phyloP scores from a whole-genome alignment of 2,329 filamentous ascomycete species.

The Drechmeria coniospora region DNA sequence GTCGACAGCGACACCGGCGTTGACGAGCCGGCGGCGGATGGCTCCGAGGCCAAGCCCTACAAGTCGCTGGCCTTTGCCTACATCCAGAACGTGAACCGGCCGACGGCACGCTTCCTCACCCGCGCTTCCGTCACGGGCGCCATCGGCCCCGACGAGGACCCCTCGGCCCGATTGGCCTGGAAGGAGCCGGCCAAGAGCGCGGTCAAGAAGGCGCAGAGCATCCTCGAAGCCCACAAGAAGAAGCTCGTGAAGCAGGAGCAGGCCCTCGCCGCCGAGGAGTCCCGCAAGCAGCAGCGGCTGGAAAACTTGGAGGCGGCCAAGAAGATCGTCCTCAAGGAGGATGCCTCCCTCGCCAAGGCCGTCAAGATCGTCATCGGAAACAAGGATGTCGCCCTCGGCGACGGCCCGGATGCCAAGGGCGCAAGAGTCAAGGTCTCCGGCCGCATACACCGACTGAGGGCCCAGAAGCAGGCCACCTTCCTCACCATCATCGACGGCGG shows the following conservation, averaged over 20 bases:
- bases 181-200: conserved; percentile 73
- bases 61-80: conserved; percentile 69
- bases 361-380: conserved; percentile 58
- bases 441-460: conserved; percentile 64
- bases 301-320: conserved; percentile 57
- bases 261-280: conserved; percentile 53
- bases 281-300: conserved; percentile 55
- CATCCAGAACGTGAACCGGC: conserved; percentile 47
- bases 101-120: conserved; percentile 47
- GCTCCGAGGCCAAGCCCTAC: conserved; percentile 60
- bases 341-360: conserved; percentile 56
- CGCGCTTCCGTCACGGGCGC: conserved; percentile 51
- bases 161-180: conserved; percentile 51
- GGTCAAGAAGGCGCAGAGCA: conserved; percentile 68
- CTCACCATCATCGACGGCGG: conserved; percentile 77
- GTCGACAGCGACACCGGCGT: conserved; percentile 67
- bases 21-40: conserved; percentile 52
- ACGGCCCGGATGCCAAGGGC: conserved; percentile 38
- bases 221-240: conserved; percentile 64
- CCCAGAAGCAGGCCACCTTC: conserved; percentile 76
- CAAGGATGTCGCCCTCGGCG: conserved; percentile 20
- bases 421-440: conserved; percentile 67
- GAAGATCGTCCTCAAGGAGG: conserved; percentile 55
- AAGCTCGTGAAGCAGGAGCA: conserved; percentile 38
- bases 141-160: conserved; percentile 47